These are phyloP conservation scores for Chrysosporium keratinophilum DNA, from an alignment of 2,329 filamentous ascomycete genomes.

Conservation along the genomic window DNA sequence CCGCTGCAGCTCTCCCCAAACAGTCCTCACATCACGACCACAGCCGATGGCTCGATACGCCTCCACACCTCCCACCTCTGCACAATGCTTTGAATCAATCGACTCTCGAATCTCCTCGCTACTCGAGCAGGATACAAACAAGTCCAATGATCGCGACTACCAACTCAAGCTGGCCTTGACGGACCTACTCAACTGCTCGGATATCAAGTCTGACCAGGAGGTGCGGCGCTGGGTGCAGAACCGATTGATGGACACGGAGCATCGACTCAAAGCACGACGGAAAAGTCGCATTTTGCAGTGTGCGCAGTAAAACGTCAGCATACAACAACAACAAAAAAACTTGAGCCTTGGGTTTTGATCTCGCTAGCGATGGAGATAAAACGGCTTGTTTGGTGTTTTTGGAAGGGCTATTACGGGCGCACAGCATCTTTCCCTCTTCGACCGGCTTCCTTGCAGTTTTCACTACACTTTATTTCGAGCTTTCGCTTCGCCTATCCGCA, in stretches of 20 bases:
- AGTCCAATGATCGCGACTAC: constrained; percentile 16
- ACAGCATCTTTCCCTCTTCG: no score
- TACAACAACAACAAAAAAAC: background rate
- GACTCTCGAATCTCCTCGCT: constrained; percentile 4
- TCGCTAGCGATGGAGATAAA: background rate
- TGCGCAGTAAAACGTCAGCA: background rate
- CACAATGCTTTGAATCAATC: constrained; percentile 3
- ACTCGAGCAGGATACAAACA: constrained; percentile 10
- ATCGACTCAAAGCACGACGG: constrained; percentile 17
- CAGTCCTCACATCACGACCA: constrained; percentile 1
- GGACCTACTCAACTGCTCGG: constrained; percentile 16
- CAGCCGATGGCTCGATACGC: constrained; percentile 10
- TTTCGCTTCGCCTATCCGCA: no score
- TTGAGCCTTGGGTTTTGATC: background rate
- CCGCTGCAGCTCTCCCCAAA: constrained; percentile 11
- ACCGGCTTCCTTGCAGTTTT: no score
- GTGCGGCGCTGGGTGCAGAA: constrained; percentile 19
- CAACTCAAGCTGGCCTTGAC: constrained; percentile 18
- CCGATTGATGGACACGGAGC: constrained; percentile 18
- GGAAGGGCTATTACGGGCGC: no score
- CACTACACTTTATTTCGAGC: no score
- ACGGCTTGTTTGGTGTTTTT: background rate
- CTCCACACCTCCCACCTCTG: constrained; percentile 15
- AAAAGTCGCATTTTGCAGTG: constrained; percentile 13
- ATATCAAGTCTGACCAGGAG: constrained; percentile 17